Evolutionary conservation across 1,284 basidiomycete species (phyloP), one percentile per base, ranked within the genome.

Genomic region (Marasmius oreades): DNA sequence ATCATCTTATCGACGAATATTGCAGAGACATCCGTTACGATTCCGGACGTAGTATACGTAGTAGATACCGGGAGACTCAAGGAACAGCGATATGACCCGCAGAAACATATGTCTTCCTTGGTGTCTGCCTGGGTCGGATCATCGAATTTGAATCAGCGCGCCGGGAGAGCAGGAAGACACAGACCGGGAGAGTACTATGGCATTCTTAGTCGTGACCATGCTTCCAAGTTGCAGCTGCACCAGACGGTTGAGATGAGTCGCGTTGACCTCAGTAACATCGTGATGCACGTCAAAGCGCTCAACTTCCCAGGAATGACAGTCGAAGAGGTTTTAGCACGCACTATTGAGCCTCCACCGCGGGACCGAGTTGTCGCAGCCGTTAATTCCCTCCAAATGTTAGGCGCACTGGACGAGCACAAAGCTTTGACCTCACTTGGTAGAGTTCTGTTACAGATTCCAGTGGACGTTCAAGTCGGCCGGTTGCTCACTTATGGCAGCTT

Each of bases 241-340:
- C 93, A 95, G 71, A 89, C 88, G 0, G 95, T 98, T 39, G 95
- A 98, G 73, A 98, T 98, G 94, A 95, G 94, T 73, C 84, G 95
- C 31, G 85, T 89, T n/a, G 92, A 95, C 71, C 70, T 95, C 63
- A 93, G 86, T 69, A 93, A 94, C 67, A 88, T 95, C 52, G 92
- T 94, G 26, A 95, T 97, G 95, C 95, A 96, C 69, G 86, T 98
- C 73, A 98, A 97, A 67, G 95, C 95, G n/a, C 81, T 98, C 47
- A 89, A 95, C 67, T 92, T 98, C 69, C 91, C 93, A 5, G 86
- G 86, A 52, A 87, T 95, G 85, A 76, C 84, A 33, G 92, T 93
- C 18, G 92, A 97, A 67, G 88, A 95, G 56, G 94, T 98, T 23
- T 77, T 98, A 18, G 86, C 83, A 0, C 85, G 82, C 22, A 84